phyloP scores from a whole-genome alignment of 2,329 filamentous ascomycete genomes.

The Aspergillus sp. region DNA sequence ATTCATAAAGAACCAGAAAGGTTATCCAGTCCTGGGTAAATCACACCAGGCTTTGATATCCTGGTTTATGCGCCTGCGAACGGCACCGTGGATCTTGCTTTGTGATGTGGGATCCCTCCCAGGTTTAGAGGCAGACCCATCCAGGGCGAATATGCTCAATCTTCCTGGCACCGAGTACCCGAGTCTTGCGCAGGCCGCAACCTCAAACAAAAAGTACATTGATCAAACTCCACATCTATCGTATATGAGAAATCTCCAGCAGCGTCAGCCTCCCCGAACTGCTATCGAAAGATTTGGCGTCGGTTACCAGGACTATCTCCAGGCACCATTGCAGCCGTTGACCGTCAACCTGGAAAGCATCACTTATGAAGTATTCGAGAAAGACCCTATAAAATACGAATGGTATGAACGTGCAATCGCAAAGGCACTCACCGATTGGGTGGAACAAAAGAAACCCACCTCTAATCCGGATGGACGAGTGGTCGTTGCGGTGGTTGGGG shows the following conservation, averaged over 20 bases:
- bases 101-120: slow-evolving; percentile 59
- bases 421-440: slow-evolving; percentile 79
- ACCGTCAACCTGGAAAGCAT: slow-evolving; percentile 96
- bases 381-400: slow-evolving; percentile 95
- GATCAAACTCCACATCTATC: slow-evolving; percentile 67
- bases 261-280: slow-evolving; percentile 68
- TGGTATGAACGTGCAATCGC: slow-evolving; percentile 88
- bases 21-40: slow-evolving; percentile 60
- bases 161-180: slow-evolving; percentile 56
- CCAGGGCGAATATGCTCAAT: slow-evolving; percentile 16
- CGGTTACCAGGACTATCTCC: slow-evolving; percentile 89
- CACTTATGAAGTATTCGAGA: slow-evolving; percentile 98
- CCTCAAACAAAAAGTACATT: slow-evolving; percentile 50
- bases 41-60: slow-evolving; percentile 58
- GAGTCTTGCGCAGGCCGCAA: slow-evolving; percentile 66
- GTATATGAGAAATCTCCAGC: slow-evolving; percentile 82
- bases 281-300: slow-evolving; percentile 66
- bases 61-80: slow-evolving; percentile 57
- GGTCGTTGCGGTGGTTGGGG: slow-evolving; percentile 87
- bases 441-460: slow-evolving; percentile 67
- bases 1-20: slow-evolving; percentile 60
- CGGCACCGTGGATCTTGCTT: slow-evolving; percentile 61
- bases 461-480: slow-evolving; percentile 70
- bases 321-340: slow-evolving; percentile 89
- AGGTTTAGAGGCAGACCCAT: slow-evolving; percentile 37